These are phyloP conservation scores for Heterococcus sp. DNA, from an alignment of 108 stramenopile genomes.

Conservation along the genomic window DNA sequence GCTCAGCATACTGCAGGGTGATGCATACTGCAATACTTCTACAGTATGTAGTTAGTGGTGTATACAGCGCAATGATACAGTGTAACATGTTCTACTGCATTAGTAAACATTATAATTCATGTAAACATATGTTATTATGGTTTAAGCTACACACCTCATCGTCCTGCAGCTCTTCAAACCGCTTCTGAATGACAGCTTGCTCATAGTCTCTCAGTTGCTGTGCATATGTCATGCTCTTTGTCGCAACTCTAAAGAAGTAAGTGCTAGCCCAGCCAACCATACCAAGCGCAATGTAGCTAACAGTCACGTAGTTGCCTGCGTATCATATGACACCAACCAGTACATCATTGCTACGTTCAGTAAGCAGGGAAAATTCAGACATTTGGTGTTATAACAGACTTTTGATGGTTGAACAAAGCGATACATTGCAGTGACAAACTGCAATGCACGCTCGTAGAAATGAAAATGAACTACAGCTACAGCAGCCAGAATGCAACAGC, in stretches of 20 bases:
- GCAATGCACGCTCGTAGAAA: neutral
- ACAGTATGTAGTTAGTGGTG: constrained; percentile 93
- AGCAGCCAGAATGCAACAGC: neutral
- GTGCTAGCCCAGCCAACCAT: constrained; percentile 57
- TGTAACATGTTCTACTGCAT: neutral
- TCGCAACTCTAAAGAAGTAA: constrained; percentile 89
- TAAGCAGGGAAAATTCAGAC: neutral
- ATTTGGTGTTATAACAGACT: neutral
- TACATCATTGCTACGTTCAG: neutral
- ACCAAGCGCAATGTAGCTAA: constrained; percentile 23
- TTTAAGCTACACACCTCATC: constrained; percentile 67
- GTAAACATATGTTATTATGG: neutral
- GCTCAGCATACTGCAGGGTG: constrained; percentile 91
- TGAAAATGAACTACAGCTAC: neutral
- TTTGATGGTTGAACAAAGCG: neutral
- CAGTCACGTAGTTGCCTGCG: constrained; percentile 14
- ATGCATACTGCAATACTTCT: constrained; percentile 71
- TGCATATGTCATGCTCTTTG: constrained; percentile 97
- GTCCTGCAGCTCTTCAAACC: constrained; percentile 88
- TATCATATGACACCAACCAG: constrained; percentile 17
- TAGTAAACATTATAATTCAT: neutral
- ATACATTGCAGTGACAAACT: neutral
- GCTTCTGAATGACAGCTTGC: constrained; percentile 90
- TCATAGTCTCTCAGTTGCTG: constrained; percentile 86
- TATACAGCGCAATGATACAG: constrained; percentile 13